A percentile compares a stretch with the other conserved stretches of the same genome.
phyloP scores from a whole-genome alignment of 768 basidiomycete species.

The Collybia mongolica region DNA sequence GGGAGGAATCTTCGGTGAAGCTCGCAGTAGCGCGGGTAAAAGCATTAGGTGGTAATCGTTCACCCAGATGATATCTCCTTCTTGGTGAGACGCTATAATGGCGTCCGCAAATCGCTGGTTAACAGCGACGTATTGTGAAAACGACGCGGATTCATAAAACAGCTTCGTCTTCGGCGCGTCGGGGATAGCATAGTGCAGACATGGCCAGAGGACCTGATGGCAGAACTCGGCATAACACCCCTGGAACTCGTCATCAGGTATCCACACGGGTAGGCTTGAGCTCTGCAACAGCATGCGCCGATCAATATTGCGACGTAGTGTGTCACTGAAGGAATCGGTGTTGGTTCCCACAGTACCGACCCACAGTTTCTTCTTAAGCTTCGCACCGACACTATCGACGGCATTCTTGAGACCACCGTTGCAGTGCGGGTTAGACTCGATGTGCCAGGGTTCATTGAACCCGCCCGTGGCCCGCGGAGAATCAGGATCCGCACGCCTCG shows the following conservation, averaged over 20 bases:
- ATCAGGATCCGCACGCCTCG: slow-evolving; percentile 35
- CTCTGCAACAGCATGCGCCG: slow-evolving; percentile 39
- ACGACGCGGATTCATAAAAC: slow-evolving; percentile 79
- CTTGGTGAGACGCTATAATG: slow-evolving; percentile 76
- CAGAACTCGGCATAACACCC: slow-evolving; percentile 86
- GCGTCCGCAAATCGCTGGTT: slow-evolving; percentile 89
- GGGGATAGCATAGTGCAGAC: slow-evolving; percentile 82
- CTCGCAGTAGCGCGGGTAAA: slow-evolving; percentile 82
- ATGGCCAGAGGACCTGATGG: slow-evolving; percentile 89
- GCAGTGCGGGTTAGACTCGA: slow-evolving; percentile 65
- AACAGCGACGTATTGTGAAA: slow-evolving; percentile 83
- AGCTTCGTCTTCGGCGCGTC: slow-evolving; percentile 84
- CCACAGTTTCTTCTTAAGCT: slow-evolving; percentile 50
- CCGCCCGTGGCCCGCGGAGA: slow-evolving; percentile 10
- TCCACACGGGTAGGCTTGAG: slow-evolving; percentile 64
- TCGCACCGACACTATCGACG: slow-evolving; percentile 61
- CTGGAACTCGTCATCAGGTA: slow-evolving; percentile 76
- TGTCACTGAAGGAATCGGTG: slow-evolving; percentile 63
- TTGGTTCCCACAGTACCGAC: slow-evolving; percentile 75
- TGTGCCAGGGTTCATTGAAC: slow-evolving; percentile 36
- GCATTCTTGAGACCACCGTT: slow-evolving; percentile 88
- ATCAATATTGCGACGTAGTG: slow-evolving; percentile 57
- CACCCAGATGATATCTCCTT: slow-evolving; percentile 90
- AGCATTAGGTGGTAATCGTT: slow-evolving; percentile 98
- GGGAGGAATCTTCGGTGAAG: slow-evolving; percentile 49